phyloP scores from a whole-genome alignment of 345 rosid genomes.

The Arabis hirsuta region DNA sequence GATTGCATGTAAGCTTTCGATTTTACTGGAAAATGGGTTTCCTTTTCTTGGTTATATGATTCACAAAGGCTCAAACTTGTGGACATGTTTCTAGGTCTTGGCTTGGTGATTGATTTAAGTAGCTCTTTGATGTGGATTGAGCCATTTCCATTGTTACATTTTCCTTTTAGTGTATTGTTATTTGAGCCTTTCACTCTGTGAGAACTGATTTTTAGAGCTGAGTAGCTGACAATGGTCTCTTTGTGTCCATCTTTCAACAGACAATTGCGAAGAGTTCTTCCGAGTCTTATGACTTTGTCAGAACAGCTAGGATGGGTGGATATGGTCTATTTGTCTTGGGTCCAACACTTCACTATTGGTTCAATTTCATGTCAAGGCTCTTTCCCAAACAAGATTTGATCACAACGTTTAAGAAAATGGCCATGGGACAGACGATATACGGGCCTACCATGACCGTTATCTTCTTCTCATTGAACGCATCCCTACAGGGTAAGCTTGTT shows the following conservation, averaged over 20 bases:
- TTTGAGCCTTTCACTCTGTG: not conserved
- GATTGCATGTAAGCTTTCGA: not conserved
- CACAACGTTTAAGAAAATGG: slow-evolving; percentile 79
- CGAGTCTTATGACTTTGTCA: slow-evolving; percentile 67
- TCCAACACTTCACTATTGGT: slow-evolving; percentile 83
- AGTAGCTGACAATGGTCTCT: not conserved
- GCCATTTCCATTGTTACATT: not conserved
- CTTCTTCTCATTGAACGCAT: slow-evolving; percentile 76
- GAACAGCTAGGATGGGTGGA: slow-evolving; percentile 82
- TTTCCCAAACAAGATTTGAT: slow-evolving; percentile 72
- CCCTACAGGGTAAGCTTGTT: slow-evolving; percentile 62
- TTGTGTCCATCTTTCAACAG: slow-evolving; percentile 38
- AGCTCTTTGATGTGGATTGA: not conserved
- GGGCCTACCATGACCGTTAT: slow-evolving; percentile 78
- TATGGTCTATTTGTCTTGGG: slow-evolving; percentile 77
- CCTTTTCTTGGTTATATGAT: slow-evolving; percentile 1
- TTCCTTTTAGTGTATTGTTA: not conserved
- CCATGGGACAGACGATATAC: slow-evolving; percentile 71
- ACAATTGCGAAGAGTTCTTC: slow-evolving; percentile 48
- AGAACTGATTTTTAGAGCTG: not conserved
- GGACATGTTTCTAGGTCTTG: slow-evolving; percentile 7
- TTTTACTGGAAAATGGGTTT: slow-evolving; percentile 5
- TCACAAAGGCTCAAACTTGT: not conserved
- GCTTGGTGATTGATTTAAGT: not conserved
- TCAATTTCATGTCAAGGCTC: slow-evolving; percentile 68